Evolutionary conservation across 345 rosid species (phyloP), one percentile per base, ranked within the genome.

Genomic region (Brassica juncea): DNA sequence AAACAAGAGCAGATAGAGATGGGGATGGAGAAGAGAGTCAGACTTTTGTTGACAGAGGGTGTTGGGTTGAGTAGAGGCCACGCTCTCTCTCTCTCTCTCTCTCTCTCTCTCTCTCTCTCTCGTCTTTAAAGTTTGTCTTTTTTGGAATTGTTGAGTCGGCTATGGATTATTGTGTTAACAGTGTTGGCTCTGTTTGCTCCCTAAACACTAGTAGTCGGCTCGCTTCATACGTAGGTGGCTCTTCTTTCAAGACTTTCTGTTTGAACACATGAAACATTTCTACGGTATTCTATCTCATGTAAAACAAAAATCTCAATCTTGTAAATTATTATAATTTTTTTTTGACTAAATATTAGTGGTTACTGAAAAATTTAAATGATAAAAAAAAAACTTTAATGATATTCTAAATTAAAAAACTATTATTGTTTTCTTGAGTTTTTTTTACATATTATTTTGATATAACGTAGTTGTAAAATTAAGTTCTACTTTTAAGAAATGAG

Each of bases 31-130:
- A 74, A 75, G 76, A 70, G 72, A 80, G 76, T 64, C 68, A 70
- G 80, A 68, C 76, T 71, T 75, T 70, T 42, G 55, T 69, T 69
- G 27, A 65, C 80, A 75, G 80, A 70, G 76, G 15, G 62, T 80
- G 83, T 75, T 80, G 72, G 80, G 80, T 74, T 75, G 14, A 62
- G 35, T 68, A 19, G 76, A 80, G 76, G 83, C 70, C 78, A 73
- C 78, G 71, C 75, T 16, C 34, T 55, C 2, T 65, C 12, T 76
- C 10, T 9, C 3, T 49, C 62, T 4, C 6, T 19, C 28, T 32
- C 37, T 34, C 12, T 25, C 68, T 9, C 21, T 27, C 23, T 32
- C 19, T 34, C 70, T 76, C 54, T 63, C 66, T 71, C 5, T 44
- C 12, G 77, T 73, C 60, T 68, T 54, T 2, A 21, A 59, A 73